Base-by-base conservation (phyloP, 176 grass and related monocot species). In the Olyra latifolia region DNA sequence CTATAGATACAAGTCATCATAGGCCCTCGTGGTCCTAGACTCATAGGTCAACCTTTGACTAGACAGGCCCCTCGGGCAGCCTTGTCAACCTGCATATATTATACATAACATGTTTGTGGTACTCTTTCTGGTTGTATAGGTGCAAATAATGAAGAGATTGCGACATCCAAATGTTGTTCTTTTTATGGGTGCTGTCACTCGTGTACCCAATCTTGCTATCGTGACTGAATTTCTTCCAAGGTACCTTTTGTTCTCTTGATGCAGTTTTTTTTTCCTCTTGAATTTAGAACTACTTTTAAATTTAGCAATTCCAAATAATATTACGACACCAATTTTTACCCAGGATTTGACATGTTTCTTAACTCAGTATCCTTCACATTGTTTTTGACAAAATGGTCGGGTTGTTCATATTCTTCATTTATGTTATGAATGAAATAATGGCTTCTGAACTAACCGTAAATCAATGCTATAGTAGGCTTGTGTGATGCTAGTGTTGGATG, bases 121-220 rank as follows among this genome's bases (percentile, higher is more conserved):
- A 65, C 25, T 66, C n/a, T 75, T 50, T 81, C 71, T 76, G 89
- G 73, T 16, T 89, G 59, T 82, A 54, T 87, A 97, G 96, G 72
- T 99, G 64, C 84, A 46, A 66, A 99, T 99, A 93, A 99, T 99
- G 97, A 99, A 86, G 87, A 89, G 90, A 83, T 46, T 93, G 85
- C 86, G 97, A 39, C 97, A 99, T 93, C 97, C 97, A 72, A 99
- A 99, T 91, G 93, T 99, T 75, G 97, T 99, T 83, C 97, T 99
- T 78, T 95, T 96, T 69, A 99, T 99, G 97, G 97, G 93, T 63
- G 93, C 97, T 72, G 82, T 99, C 87, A 99, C 88, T 74, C 88
- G 86, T 76, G 68, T 93, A 61, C 93, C 97, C 68, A 87, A 96
- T 82, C 93, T 99, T 82, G 93, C 93, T 66, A 99, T 99, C 10